Evolutionary conservation across 257 asterid species (phyloP).

Genomic region (Salvia hispanica): DNA sequence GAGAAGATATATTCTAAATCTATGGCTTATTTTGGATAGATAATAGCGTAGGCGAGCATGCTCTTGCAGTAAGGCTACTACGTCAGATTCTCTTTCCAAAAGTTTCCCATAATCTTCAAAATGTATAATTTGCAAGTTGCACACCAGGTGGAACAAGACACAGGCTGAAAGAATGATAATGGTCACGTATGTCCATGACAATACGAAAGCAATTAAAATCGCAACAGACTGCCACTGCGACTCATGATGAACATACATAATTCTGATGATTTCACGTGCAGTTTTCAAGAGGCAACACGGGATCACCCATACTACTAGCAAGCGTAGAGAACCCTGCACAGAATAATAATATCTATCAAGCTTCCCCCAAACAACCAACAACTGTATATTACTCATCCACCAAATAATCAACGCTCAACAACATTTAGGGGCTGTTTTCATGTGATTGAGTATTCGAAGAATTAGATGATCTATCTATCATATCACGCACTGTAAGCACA

Average conservation of each 20-base stretch:
- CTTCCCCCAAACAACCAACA: not conserved
- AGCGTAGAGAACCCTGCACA: constrained; percentile 66
- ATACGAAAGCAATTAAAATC: constrained; percentile 50
- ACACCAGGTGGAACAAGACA: constrained; percentile 66
- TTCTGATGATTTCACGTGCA: constrained; percentile 65
- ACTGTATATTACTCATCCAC: not conserved
- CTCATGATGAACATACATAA: constrained; percentile 57
- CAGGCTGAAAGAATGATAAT: constrained; percentile 58
- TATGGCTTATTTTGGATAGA: constrained; percentile 87
- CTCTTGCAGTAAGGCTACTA: constrained; percentile 59
- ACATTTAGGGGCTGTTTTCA: not conserved
- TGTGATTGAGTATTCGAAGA: too few relatives aligned
- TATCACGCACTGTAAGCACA: too few relatives aligned
- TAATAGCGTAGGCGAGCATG: constrained; percentile 65
- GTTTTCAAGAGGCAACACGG: constrained; percentile 65
- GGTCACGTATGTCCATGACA: constrained; percentile 67
- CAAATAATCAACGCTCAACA: not conserved
- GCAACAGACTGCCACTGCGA: constrained; percentile 68
- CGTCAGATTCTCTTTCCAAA: constrained; percentile 66
- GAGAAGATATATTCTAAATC: constrained; percentile 79
- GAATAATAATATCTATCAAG: constrained; percentile 19
- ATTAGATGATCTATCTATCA: too few relatives aligned
- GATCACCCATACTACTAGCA: constrained; percentile 59
- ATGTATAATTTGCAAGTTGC: constrained; percentile 80
- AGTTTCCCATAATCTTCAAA: constrained; percentile 80